Percentiles rank a stretch among this genome's conserved stretches.
phyloP scores from a whole-genome alignment of 2,329 filamentous ascomycete genomes.

The Orbilia ellipsospora region DNA sequence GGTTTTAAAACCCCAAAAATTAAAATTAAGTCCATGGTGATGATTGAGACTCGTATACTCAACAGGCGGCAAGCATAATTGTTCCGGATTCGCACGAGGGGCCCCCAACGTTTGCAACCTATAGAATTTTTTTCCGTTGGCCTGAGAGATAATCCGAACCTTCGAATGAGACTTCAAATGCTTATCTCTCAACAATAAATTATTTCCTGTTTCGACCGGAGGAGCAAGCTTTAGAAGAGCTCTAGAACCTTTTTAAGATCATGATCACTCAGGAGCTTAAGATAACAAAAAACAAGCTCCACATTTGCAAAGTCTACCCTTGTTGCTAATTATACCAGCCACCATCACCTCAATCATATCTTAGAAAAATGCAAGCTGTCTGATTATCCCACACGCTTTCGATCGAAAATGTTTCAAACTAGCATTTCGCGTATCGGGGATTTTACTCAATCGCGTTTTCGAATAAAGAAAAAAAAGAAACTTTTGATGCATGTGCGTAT shows the following conservation, averaged over 20 bases:
- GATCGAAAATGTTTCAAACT: slow-evolving; percentile 31
- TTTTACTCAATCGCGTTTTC: slow-evolving; percentile 31
- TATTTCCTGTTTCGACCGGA: slow-evolving; percentile 25
- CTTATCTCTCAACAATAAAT: slow-evolving; percentile 55
- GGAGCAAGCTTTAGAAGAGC: slow-evolving; percentile 22
- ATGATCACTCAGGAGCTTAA: slow-evolving; percentile 4
- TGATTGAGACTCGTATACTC: too few relatives aligned
- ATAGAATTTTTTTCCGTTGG: slow-evolving; percentile 52
- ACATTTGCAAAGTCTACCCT: slow-evolving; percentile 1
- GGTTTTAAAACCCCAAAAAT: too few relatives aligned
- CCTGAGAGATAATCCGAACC: slow-evolving; percentile 48
- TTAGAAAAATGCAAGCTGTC: neutral
- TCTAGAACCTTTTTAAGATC: slow-evolving; percentile 18
- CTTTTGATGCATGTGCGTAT: slow-evolving; percentile 26
- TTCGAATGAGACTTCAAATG: slow-evolving; percentile 13
- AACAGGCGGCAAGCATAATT: too few relatives aligned
- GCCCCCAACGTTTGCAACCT: slow-evolving; percentile 24
- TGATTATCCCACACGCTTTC: slow-evolving; percentile 9
- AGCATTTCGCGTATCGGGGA: slow-evolving; percentile 41
- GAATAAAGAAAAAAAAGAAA: neutral
- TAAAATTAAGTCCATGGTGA: too few relatives aligned
- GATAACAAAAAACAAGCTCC: slow-evolving; percentile 16
- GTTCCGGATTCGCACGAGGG: too few relatives aligned
- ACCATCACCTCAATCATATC: neutral
- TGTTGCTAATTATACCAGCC: slow-evolving; percentile 39